phyloP scores from a whole-genome alignment of 2,329 filamentous ascomycete genomes.

The Zasmidium citrigriseum region DNA sequence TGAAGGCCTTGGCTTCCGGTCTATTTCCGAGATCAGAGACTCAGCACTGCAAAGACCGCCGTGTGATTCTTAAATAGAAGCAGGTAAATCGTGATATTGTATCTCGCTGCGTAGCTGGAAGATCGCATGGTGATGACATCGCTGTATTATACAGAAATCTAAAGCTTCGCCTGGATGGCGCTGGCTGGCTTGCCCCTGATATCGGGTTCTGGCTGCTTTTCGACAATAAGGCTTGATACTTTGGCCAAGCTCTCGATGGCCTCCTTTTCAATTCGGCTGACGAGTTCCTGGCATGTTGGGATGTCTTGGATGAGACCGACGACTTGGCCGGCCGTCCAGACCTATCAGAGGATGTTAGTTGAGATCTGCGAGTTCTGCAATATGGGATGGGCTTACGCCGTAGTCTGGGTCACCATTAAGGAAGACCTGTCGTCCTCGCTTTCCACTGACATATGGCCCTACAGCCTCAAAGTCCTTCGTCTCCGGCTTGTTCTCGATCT shows the following conservation, averaged over 20 bases:
- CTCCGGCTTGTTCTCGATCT: constrained; percentile 79
- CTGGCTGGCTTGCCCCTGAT: constrained; percentile 32
- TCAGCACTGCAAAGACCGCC: too few species aligned
- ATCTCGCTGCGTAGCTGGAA: too few species aligned
- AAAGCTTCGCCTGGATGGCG: constrained; percentile 25
- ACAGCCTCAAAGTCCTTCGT: constrained; percentile 89
- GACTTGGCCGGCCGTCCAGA: constrained; percentile 97
- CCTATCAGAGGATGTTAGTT: constrained; percentile 52
- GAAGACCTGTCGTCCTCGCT: constrained; percentile 89
- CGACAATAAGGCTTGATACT: constrained; percentile 40
- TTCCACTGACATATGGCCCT: constrained; percentile 82
- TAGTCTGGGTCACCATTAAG: constrained; percentile 86
- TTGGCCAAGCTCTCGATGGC: constrained; percentile 45
- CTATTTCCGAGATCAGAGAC: too few species aligned
- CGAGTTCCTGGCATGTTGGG: constrained; percentile 49
- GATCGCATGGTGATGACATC: not conserved
- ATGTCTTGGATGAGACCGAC: constrained; percentile 63
- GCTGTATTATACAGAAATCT: constrained; percentile 10
- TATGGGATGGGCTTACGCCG: constrained; percentile 63
- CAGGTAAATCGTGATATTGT: too few species aligned
- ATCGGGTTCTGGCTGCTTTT: constrained; percentile 37
- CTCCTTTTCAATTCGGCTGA: constrained; percentile 49
- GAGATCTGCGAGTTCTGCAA: not conserved
- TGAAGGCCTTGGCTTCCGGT: too few species aligned
- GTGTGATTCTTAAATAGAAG: too few species aligned